Evolutionary conservation across 495 filamentous ascomycete genomes (phyloP).

Genomic region (Geopyxis carbonaria): DNA sequence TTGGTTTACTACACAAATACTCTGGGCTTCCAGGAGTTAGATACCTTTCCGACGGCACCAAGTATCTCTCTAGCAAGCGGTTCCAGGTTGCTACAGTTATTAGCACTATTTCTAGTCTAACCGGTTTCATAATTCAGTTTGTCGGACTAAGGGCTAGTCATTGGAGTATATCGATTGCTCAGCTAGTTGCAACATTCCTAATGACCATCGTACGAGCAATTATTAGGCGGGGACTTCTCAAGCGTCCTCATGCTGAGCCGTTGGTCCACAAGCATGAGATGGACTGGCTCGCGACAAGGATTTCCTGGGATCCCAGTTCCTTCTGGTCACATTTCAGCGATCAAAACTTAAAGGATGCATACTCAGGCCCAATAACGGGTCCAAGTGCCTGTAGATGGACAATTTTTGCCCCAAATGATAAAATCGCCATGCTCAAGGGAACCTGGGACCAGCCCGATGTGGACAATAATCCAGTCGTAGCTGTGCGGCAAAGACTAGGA

Average conservation of each 20-base stretch:
- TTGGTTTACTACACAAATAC: slow-evolving; percentile 9
- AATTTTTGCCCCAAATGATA: too few species aligned
- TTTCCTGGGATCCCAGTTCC: not conserved
- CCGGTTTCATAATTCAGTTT: not conserved
- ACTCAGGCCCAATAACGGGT: too few species aligned
- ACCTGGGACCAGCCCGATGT: not conserved
- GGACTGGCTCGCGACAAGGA: slow-evolving; percentile 10
- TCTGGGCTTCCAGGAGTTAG: slow-evolving; percentile 15
- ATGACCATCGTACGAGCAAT: slow-evolving; percentile 8
- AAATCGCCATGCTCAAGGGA: not conserved
- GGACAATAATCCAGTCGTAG: not conserved
- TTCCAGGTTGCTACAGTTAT: not conserved
- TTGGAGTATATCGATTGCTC: slow-evolving; percentile 21
- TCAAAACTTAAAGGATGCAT: too few species aligned
- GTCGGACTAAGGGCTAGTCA: slow-evolving; percentile 10
- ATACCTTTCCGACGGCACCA: too few species aligned
- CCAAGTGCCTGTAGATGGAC: too few species aligned
- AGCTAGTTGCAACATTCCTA: slow-evolving; percentile 2
- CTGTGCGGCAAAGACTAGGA: not conserved
- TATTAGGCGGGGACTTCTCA: slow-evolving; percentile 6
- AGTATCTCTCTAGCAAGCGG: too few species aligned
- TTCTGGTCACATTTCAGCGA: not conserved
- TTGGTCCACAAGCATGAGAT: slow-evolving; percentile 5
- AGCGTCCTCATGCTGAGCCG: not conserved
- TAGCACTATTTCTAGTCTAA: not conserved